A percentile compares a stretch with the other conserved stretches of the same genome.
These are phyloP conservation scores for Rhodotorula diobovata DNA, from an alignment of 768 basidiomycete genomes.

Conservation along the genomic window DNA sequence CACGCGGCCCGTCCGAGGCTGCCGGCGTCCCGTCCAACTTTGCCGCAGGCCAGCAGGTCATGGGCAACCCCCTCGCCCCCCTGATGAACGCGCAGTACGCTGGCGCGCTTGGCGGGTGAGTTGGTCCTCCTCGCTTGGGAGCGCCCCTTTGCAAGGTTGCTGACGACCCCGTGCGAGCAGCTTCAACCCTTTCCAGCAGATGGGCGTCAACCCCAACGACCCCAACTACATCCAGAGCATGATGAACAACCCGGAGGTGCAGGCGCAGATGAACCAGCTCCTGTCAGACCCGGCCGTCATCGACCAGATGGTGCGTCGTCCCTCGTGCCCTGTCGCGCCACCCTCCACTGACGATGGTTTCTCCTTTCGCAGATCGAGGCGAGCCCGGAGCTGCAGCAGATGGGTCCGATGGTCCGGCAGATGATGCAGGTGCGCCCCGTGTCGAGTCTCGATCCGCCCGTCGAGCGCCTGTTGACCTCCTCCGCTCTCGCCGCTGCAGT, in stretches of 20 bases:
- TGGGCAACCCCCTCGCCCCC: conserved; percentile 43
- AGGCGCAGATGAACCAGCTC: conserved; percentile 78
- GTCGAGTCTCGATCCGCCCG: too few relatives aligned
- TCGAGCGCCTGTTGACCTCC: neutral
- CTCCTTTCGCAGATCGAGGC: conserved; percentile 58
- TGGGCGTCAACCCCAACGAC: conserved; percentile 86
- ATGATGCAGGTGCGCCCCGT: conserved; percentile 58
- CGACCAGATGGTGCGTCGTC: conserved; percentile 56
- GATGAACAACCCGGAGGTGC: conserved; percentile 67
- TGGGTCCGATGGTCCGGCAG: conserved; percentile 75
- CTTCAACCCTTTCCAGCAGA: conserved; percentile 83
- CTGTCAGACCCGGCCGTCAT: conserved; percentile 85
- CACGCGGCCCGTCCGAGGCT: conserved; percentile 49
- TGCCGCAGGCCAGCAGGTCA: conserved; percentile 64
- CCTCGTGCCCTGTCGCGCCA: neutral
- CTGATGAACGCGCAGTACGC: conserved; percentile 42
- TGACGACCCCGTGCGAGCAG: conserved; percentile 4
- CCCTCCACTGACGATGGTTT: neutral
- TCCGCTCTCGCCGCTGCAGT: conserved; percentile 10
- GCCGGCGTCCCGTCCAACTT: conserved; percentile 48
- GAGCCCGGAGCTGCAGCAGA: conserved; percentile 68
- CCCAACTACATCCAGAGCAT: conserved; percentile 64
- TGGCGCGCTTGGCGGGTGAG: conserved; percentile 50
- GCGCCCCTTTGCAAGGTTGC: neutral
- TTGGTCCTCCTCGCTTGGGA: neutral